These are phyloP conservation scores for Monosporozyma yasuniensis DNA, from an alignment of 805 yeast genomes.

Conservation along the genomic window DNA sequence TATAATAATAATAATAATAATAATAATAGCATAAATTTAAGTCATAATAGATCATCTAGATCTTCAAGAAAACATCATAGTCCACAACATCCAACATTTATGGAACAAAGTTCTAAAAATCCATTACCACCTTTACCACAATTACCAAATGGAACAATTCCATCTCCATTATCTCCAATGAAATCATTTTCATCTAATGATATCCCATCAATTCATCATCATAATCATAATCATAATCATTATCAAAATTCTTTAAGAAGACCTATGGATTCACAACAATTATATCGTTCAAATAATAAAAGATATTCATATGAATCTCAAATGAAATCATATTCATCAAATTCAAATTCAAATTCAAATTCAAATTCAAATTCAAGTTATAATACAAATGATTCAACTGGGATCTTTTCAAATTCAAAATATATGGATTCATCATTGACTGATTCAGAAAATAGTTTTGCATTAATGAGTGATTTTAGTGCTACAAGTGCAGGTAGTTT, in stretches of 20 bases:
- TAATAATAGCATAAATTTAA: background rate
- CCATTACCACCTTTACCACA: slow-evolving; percentile 25
- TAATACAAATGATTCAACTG: slow-evolving; percentile 8
- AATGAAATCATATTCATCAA: slow-evolving; percentile 2
- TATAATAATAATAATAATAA: no score
- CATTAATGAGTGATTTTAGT: slow-evolving; percentile 55
- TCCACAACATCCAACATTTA: background rate
- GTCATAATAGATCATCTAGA: background rate
- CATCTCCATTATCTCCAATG: slow-evolving; percentile 9
- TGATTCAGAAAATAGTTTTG: slow-evolving; percentile 33
- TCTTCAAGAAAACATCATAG: background rate
- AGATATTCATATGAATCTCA: background rate
- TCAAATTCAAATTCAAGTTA: background rate
- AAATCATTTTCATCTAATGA: slow-evolving; percentile 26
- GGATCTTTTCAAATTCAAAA: slow-evolving; percentile 34
- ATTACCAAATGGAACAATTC: slow-evolving; percentile 9
- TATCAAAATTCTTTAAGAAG: background rate
- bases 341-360: slow-evolving; percentile 2
- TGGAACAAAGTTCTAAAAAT: slow-evolving; percentile 2
- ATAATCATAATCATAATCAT: background rate
- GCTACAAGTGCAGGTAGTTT: slow-evolving; percentile 87
- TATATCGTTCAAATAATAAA: background rate
- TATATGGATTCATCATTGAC: slow-evolving; percentile 42
- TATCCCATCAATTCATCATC: slow-evolving; percentile 4
- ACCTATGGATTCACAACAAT: background rate